Base-by-base conservation (phyloP, 1,284 basidiomycete genomes). In the Cystobasidium slooffiae region DNA sequence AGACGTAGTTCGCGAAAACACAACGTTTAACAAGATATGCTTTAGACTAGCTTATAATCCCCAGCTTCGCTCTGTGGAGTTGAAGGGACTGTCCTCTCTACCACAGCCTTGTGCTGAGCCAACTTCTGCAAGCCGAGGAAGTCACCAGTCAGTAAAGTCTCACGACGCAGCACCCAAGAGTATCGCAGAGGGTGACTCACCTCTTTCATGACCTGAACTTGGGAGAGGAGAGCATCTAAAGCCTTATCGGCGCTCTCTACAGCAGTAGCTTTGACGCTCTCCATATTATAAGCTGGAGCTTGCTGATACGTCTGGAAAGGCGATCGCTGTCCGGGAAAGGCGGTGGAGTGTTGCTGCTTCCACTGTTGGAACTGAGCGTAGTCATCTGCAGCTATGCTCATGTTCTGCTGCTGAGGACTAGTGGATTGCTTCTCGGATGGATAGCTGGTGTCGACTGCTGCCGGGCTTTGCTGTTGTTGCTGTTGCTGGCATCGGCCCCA, bases 161-260 rank as follows among this genome's bases (percentile, higher is more conserved):
- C 22, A 41, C 37, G 1, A 3, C 2, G 3, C 18, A 43, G n/a
- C 1, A 31, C 5, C 31, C 31, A 5, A 31, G 31, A 31, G 5
- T 31, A 31, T 31, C 5, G 31, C 31, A 31, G 5, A 31, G 5
- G 5, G 31, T 31, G 2, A 43, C 63, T 62, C 43, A 68, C 72
- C 72, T 74, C 66, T 43, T 74, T 74, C 53, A 74, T 58, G 1
- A 16, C 52, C 18, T 56, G 43, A 10, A 74, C 72, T 55, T 74
- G 72, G 1, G 62, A 58, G 14, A 74, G 22, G n/a, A 74, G 22
- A n/a, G 65, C 65, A 53, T 74, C 72, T 18, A 74, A 49, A 39
- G 72, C 72, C 58, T 53, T 74, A 51, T 74, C 72, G 31, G 72
- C 72, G 41, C 56, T 74, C 46, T 74, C 72, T n/a, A 74, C 65